Conservation (phyloP, 352 stramenopile species). For the Phytophthora pluvialis region DNA sequence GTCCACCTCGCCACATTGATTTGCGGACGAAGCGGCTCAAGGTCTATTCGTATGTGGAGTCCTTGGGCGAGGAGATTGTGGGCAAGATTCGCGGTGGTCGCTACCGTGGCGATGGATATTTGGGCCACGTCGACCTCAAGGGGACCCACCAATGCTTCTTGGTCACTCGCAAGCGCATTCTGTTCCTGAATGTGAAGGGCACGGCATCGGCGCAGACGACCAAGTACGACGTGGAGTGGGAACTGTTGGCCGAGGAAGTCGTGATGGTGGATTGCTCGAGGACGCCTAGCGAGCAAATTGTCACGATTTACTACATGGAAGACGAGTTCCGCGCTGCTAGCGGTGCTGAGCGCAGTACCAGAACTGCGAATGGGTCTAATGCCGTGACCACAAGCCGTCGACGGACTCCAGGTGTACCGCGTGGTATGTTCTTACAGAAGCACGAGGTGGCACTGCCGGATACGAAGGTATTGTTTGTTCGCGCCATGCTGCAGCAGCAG, state of each 20-base stretch:
- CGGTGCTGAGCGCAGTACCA: constrained; percentile 25
- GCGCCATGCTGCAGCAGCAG: constrained; percentile 88
- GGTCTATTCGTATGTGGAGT: constrained; percentile 89
- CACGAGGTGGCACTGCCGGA: constrained; percentile 76
- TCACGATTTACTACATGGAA: constrained; percentile 78
- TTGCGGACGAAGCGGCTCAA: constrained; percentile 80
- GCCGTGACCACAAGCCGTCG: constrained; percentile 35
- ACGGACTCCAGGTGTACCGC: constrained; percentile 40
- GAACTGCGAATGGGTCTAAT: constrained; percentile 28
- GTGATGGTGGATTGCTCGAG: constrained; percentile 76
- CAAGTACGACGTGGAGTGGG: constrained; percentile 85
- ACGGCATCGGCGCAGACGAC: constrained; percentile 38
- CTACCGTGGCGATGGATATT: constrained; percentile 82
- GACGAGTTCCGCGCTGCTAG: constrained; percentile 61
- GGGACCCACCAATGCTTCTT: constrained; percentile 76
- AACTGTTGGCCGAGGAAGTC: constrained; percentile 80
- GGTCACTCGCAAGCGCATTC: constrained; percentile 83
- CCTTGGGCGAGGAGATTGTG: constrained; percentile 88
- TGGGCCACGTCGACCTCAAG: constrained; percentile 84
- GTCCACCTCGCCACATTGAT: constrained; percentile 84
- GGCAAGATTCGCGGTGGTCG: constrained; percentile 77
- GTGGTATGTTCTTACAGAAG: constrained; percentile 83
- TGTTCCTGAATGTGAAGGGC: constrained; percentile 78
- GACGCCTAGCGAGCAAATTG: constrained; percentile 35
- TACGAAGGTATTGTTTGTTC: constrained; percentile 81